phyloP scores from a whole-genome alignment of 108 stramenopile species.

The Fragilaria crotonensis region DNA sequence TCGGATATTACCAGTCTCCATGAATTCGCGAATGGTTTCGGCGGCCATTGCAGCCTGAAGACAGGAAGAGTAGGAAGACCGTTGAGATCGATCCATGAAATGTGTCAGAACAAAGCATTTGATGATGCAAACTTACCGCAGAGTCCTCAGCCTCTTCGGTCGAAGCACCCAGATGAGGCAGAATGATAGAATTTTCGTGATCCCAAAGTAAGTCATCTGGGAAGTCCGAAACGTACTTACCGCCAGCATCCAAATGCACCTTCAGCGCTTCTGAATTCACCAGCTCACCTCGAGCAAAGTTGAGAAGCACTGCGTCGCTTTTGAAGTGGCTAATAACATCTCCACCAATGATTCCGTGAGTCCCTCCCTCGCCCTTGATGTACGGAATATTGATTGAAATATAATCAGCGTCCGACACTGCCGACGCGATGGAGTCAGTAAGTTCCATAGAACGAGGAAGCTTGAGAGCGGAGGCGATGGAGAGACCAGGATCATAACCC shows the following conservation, averaged over 20 bases:
- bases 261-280: constrained; percentile 89
- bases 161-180: constrained; percentile 94
- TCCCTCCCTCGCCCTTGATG: constrained; percentile 87
- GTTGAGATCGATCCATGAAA: not conserved
- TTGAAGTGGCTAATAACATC: constrained; percentile 77
- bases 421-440: constrained; percentile 61
- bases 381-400: constrained; percentile 93
- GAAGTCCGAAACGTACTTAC: constrained; percentile 79
- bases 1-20: constrained; percentile 80
- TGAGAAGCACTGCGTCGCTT: constrained; percentile 75
- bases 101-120: not conserved
- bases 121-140: constrained; percentile 36
- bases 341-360: constrained; percentile 78
- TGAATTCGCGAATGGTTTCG: constrained; percentile 76
- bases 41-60: constrained; percentile 81
- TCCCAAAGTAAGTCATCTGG: constrained; percentile 82
- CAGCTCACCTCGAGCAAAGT: constrained; percentile 96
- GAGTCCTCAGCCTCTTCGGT: constrained; percentile 95
- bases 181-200: constrained; percentile 79
- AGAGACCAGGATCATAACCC: constrained; percentile 93
- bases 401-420: constrained; percentile 81
- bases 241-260: constrained; percentile 64
- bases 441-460: constrained; percentile 65
- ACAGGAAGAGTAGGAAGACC: not conserved
- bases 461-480: constrained; percentile 76